These are phyloP conservation scores for Penicillium hesseltinei DNA, from an alignment of 2,329 filamentous ascomycete species.

Conservation along the genomic window DNA sequence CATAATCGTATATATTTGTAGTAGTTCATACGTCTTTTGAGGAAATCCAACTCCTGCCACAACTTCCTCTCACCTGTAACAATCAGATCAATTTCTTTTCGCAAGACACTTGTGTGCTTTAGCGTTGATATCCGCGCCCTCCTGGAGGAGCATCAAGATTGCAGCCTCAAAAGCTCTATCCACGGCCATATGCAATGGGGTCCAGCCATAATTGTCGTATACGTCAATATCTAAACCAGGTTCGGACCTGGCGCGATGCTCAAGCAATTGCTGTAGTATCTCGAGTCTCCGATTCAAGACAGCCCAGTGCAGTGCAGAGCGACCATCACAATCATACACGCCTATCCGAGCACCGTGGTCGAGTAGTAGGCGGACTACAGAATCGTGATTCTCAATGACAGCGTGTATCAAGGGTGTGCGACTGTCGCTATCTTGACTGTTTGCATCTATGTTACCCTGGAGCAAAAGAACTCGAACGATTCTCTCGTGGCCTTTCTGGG, in stretches of 20 bases:
- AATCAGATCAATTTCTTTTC: neutral
- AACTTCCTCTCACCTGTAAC: neutral
- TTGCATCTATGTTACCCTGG: neutral
- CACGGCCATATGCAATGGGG: neutral
- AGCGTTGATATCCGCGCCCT: neutral
- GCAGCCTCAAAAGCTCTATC: neutral
- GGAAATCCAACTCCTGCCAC: neutral
- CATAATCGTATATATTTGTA: neutral
- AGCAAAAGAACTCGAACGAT: neutral
- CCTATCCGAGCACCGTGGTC: neutral
- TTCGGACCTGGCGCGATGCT: neutral
- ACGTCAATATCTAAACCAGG: neutral
- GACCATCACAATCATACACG: neutral
- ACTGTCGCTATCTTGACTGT: neutral
- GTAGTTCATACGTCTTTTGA: neutral
- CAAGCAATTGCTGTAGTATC: neutral
- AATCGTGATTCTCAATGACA: neutral
- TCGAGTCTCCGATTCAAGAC: neutral
- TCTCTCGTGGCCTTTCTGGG: neutral
- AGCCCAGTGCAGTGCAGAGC: neutral
- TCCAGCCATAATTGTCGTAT: neutral
- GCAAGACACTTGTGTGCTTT: neutral
- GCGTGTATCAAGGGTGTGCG: neutral
- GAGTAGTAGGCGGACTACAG: neutral
- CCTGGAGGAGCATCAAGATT: neutral